phyloP scores from a whole-genome alignment of 768 basidiomycete genomes.

The Podaxis sp. region DNA sequence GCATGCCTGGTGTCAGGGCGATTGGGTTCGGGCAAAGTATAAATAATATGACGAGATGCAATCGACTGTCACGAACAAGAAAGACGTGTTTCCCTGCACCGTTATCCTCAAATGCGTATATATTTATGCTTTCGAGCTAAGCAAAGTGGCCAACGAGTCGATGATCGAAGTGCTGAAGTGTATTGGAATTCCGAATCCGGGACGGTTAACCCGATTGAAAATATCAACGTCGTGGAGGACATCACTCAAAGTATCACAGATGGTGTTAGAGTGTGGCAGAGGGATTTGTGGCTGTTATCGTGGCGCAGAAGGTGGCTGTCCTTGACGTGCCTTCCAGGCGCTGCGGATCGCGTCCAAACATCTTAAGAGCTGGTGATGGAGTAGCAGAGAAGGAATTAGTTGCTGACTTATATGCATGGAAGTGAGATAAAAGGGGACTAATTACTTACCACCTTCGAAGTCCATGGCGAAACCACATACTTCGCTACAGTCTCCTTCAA shows the following conservation, averaged over 20 bases:
- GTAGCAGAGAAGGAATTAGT: constrained; percentile 1
- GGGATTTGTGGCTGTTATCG: constrained; percentile 23
- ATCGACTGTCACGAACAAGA: constrained; percentile 93
- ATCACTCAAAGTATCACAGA: constrained; percentile 91
- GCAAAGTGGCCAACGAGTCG: constrained; percentile 82
- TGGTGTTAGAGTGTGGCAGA: constrained; percentile 61
- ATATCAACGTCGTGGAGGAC: constrained; percentile 77
- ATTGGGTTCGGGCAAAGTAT: constrained; percentile 54
- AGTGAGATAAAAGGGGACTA: constrained; percentile 52
- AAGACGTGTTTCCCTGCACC: constrained; percentile 42
- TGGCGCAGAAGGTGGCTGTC: constrained; percentile 68
- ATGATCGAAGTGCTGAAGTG: constrained; percentile 96
- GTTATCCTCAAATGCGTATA: neutral
- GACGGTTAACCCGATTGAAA: constrained; percentile 95
- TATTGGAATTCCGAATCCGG: constrained; percentile 80
- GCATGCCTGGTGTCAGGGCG: constrained; percentile 78
- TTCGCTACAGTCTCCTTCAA: constrained; percentile 71
- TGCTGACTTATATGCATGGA: constrained; percentile 53
- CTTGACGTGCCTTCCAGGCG: constrained; percentile 50
- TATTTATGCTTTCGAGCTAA: constrained; percentile 42
- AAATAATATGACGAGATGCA: constrained; percentile 85
- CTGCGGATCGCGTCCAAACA: constrained; percentile 59
- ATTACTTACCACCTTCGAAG: constrained; percentile 24
- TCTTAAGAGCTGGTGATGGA: constrained; percentile 58
- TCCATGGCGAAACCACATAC: constrained; percentile 21